phyloP scores from a whole-genome alignment of 1,284 basidiomycete species.

The Fomitopsis pinicola region DNA sequence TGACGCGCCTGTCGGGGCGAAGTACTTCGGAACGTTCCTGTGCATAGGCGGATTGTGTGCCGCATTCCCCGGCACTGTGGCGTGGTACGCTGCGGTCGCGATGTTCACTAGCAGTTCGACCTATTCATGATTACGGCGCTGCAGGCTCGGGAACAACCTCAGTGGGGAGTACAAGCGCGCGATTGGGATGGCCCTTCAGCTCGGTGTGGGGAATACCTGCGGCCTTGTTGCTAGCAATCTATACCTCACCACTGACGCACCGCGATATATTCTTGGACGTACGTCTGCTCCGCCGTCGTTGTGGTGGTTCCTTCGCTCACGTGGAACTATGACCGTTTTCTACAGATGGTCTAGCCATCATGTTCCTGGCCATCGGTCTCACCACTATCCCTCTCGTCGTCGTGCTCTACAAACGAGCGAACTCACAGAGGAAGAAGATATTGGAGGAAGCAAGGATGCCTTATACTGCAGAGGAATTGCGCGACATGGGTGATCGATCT shows the following conservation, averaged over 20 bases:
- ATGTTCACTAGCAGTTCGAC: background rate
- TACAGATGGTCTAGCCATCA: slow-evolving; percentile 45
- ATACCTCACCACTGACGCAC: slow-evolving; percentile 51
- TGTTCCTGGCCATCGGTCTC: slow-evolving; percentile 39
- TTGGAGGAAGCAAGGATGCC: slow-evolving; percentile 10
- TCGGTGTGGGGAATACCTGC: slow-evolving; percentile 57
- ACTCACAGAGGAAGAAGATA: slow-evolving; percentile 31
- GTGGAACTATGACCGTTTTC: slow-evolving; percentile 34
- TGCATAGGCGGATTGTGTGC: slow-evolving; percentile 58
- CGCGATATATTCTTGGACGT: slow-evolving; percentile 60
- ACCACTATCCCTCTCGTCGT: slow-evolving; percentile 46
- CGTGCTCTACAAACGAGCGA: slow-evolving; percentile 50
- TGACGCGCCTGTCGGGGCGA: slow-evolving; percentile 41
- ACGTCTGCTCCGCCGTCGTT: slow-evolving; percentile 14
- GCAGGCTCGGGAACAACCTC: slow-evolving; percentile 53
- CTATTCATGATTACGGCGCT: slow-evolving; percentile 37
- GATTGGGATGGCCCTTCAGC: slow-evolving; percentile 58
- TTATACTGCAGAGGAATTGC: slow-evolving; percentile 31
- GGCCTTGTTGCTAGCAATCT: slow-evolving; percentile 55
- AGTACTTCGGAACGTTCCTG: slow-evolving; percentile 69
- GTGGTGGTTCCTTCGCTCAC: background rate
- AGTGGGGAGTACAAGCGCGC: slow-evolving; percentile 62
- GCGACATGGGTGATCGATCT: slow-evolving; percentile 55
- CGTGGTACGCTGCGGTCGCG: slow-evolving; percentile 44
- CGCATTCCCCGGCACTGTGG: slow-evolving; percentile 58